phyloP scores from a whole-genome alignment of 139 green algal genomes.

The Chlamydomonas applanata region DNA sequence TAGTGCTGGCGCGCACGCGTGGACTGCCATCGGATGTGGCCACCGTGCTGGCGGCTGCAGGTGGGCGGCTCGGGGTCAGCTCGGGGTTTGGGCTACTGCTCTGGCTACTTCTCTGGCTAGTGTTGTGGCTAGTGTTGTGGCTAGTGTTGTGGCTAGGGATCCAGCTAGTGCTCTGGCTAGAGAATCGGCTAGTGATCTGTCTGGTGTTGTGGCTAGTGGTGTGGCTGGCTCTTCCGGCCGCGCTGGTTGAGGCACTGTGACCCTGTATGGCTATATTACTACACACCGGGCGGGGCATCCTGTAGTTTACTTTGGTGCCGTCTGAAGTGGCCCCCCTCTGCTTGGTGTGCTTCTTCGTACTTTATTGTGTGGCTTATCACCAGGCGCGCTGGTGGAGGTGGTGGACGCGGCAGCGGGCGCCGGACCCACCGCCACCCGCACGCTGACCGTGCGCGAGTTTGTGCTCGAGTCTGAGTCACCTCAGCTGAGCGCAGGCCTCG shows the following conservation, averaged over 20 bases:
- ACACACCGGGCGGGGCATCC: neutral
- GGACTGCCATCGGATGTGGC: slow-evolving; percentile 58
- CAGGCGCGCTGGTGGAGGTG: slow-evolving; percentile 20
- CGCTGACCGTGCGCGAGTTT: slow-evolving; percentile 2
- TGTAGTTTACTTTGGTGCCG: too few species aligned
- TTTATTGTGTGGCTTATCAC: too few species aligned
- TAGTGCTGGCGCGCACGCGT: slow-evolving; percentile 37
- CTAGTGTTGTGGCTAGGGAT: too few species aligned
- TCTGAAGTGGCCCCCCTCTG: too few species aligned
- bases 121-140: too few species aligned
- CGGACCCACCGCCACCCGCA: neutral
- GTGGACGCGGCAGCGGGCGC: neutral
- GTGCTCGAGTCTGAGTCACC: neutral
- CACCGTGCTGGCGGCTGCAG: slow-evolving; percentile 49
- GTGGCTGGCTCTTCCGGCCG: too few species aligned
- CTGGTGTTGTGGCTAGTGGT: too few species aligned
- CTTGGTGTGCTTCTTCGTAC: too few species aligned
- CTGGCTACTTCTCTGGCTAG: too few species aligned
- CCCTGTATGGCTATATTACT: neutral
- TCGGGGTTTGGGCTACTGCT: neutral
- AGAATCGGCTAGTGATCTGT: too few species aligned
- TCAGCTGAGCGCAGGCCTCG: neutral
- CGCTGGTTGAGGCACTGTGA: neutral
- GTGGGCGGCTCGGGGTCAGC: slow-evolving; percentile 26
- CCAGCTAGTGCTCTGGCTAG: too few species aligned